phyloP scores from a whole-genome alignment of 2,329 filamentous ascomycete genomes.

The Camptophora hylomeconis region DNA sequence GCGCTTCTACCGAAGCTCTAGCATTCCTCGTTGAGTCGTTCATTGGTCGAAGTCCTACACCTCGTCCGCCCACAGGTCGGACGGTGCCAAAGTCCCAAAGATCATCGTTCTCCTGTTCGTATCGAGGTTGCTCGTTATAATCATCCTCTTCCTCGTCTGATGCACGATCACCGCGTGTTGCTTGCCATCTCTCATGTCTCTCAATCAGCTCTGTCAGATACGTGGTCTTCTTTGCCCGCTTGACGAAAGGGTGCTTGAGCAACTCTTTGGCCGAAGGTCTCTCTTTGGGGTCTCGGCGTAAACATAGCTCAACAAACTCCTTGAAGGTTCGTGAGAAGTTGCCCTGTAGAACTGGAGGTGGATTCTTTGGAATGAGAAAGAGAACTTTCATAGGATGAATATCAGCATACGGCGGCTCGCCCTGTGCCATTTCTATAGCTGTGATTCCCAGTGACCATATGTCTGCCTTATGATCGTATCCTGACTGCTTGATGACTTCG shows the following conservation, averaged over 20 bases:
- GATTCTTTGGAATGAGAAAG: slow-evolving; percentile 91
- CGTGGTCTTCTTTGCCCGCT: slow-evolving; percentile 85
- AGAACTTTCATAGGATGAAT: slow-evolving; percentile 98
- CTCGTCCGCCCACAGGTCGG: slow-evolving; percentile 58
- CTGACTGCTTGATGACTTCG: slow-evolving; percentile 96
- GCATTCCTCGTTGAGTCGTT: slow-evolving; percentile 72
- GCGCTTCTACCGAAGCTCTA: slow-evolving; percentile 43
- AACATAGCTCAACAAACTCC: slow-evolving; percentile 69
- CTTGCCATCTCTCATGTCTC: slow-evolving; percentile 73
- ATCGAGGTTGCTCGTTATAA: slow-evolving; percentile 18
- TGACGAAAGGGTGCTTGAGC: slow-evolving; percentile 79
- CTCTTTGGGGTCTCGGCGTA: slow-evolving; percentile 80
- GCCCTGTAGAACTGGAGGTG: slow-evolving; percentile 67
- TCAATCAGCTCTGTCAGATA: slow-evolving; percentile 95
- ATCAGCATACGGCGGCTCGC: slow-evolving; percentile 87
- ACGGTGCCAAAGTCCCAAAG: slow-evolving; percentile 99
- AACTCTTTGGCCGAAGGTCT: slow-evolving; percentile 77
- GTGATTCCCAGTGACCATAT: slow-evolving; percentile 97
- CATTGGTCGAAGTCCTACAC: slow-evolving; percentile 56
- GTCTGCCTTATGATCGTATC: slow-evolving; percentile 94
- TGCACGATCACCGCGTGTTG: slow-evolving; percentile 60
- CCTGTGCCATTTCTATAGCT: slow-evolving; percentile 77
- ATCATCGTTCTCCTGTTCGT: slow-evolving; percentile 58
- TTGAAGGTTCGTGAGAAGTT: slow-evolving; percentile 75
- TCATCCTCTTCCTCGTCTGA: slow-evolving; percentile 53